Base-by-base conservation (phyloP, 1,284 basidiomycete genomes). In the Cutaneotrichosporon sp. region DNA sequence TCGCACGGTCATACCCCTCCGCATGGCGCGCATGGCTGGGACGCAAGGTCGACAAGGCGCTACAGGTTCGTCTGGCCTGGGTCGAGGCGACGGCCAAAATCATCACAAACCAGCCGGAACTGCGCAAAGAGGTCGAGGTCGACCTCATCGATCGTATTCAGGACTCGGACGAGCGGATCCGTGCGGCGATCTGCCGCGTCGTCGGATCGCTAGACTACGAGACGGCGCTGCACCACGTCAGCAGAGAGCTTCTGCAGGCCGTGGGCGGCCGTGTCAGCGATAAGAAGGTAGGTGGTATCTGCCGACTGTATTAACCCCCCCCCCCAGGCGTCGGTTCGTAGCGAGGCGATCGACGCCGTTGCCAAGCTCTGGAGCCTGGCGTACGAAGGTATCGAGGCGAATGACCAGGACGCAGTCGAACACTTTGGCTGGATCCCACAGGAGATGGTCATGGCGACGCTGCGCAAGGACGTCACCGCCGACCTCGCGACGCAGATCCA, bases 371-470 rank as follows among this genome's bases (percentile, higher is more conserved):
- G 88, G 72, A 81, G 80, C 56, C 76, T 88, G 23, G 92, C 92
- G 0, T 92, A 85, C 70, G 50, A 61, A 21, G 10, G 17, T 58
- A 96, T 90, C 61, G 90, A 94, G 69, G 85, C 83, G 56, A 84
- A 84, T 51, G 88, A 91, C 55, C 75, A 80, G 1, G 78, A 81
- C 0, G 89, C 91, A 0, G 79, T 85, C 17, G 71, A 78, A 18
- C 89, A 94, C 50, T 97, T 98, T 67, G 83, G 83, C 0, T 99
- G 96, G 96, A 97, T 99, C 56, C 93, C 96, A 0, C 80, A 85
- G 33, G 78, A 80, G 38, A 77, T 98, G 26, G 78, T 88, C 38
- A 78, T 77, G 52, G 80, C 81, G 53, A 49, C 61, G 12, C 54
- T 58, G 37, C 60, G 55, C 17, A 77, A 78, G 5, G 75, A 77